Conservation (phyloP, 1,284 basidiomycete genomes). For the Schizopora paradoxa region DNA sequence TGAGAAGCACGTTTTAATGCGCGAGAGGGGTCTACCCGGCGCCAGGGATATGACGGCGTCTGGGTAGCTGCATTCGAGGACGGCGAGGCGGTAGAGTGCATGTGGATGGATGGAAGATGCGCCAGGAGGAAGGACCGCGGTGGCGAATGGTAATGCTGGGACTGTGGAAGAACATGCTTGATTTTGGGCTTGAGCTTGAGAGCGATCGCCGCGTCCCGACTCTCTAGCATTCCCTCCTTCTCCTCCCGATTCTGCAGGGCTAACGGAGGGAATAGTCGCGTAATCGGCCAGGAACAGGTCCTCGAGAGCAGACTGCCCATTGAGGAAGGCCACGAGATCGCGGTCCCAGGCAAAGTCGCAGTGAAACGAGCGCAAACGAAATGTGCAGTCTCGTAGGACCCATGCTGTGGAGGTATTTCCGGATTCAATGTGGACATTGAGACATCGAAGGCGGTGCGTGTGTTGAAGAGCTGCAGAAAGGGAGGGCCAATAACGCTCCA, state of each 20-base stretch:
- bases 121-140: constrained; percentile 18
- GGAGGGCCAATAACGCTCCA: constrained; percentile 43
- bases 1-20: constrained; percentile 66
- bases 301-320: constrained; percentile 41
- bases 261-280: constrained; percentile 4
- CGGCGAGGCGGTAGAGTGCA: constrained; percentile 43
- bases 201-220: too few relatives aligned
- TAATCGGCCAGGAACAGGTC: constrained; percentile 60
- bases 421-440: constrained; percentile 48
- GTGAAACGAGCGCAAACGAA: constrained; percentile 51
- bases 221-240: not conserved
- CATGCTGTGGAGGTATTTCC: constrained; percentile 42
- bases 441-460: constrained; percentile 40
- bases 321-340: constrained; percentile 49
- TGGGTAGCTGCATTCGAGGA: constrained; percentile 58
- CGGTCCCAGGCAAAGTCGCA: constrained; percentile 62
- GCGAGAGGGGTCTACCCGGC: constrained; percentile 50
- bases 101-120: constrained; percentile 26
- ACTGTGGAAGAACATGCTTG: too few relatives aligned
- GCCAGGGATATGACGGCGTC: constrained; percentile 53
- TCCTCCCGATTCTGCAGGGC: not conserved
- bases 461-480: constrained; percentile 44
- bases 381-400: constrained; percentile 44
- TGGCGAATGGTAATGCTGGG: too few relatives aligned
- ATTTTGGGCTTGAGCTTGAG: too few relatives aligned